phyloP scores from a whole-genome alignment of 2,329 filamentous ascomycete genomes.

The Fusarium pininemorale region DNA sequence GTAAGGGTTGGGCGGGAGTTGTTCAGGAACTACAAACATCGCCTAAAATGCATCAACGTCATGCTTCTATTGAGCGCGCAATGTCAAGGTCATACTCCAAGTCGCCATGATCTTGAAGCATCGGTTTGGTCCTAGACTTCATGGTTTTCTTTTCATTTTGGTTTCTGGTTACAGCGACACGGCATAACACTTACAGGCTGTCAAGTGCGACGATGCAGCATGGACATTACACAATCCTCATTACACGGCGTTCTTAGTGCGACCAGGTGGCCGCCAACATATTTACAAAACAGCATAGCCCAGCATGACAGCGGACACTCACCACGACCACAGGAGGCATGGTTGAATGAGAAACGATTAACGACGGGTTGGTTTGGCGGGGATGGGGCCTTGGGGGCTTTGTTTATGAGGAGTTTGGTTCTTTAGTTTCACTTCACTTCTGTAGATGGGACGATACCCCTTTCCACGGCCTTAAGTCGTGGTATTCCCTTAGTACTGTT shows the following conservation, averaged over 20 bases:
- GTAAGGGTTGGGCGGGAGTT: conserved; percentile 69
- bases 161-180: conserved; percentile 27
- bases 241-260: conserved; percentile 38
- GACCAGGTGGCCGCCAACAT: conserved; percentile 25
- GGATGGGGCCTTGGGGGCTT: conserved; percentile 16
- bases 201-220: conserved; percentile 26
- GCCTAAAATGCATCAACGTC: conserved; percentile 68
- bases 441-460: conserved; percentile 55
- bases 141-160: conserved; percentile 33
- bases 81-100: conserved; percentile 54
- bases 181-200: conserved; percentile 30
- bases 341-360: conserved; percentile 42
- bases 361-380: conserved; percentile 34
- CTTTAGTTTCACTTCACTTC: conserved; percentile 41
- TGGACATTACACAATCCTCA: conserved; percentile 25
- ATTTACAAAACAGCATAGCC: conserved; percentile 32
- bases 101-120: conserved; percentile 40
- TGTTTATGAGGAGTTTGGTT: conserved; percentile 32
- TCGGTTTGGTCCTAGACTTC: conserved; percentile 14
- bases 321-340: conserved; percentile 12
- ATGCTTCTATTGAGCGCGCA: conserved; percentile 68
- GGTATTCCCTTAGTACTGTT: conserved; percentile 17
- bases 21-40: conserved; percentile 70
- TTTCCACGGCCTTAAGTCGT: conserved; percentile 29
- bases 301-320: conserved; percentile 15